phyloP scores from a whole-genome alignment of 345 rosid genomes.

The Citrus australasica region DNA sequence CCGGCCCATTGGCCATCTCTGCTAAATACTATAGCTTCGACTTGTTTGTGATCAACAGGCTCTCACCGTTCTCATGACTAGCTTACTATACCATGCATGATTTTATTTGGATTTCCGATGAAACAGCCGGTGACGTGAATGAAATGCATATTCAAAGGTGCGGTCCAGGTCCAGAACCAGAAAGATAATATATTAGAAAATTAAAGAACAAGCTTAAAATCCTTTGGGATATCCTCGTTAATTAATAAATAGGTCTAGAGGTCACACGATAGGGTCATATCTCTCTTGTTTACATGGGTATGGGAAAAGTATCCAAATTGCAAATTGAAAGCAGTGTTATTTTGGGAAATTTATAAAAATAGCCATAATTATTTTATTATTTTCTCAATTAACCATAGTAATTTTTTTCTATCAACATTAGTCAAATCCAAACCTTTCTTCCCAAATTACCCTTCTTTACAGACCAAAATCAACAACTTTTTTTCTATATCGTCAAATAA shows the following conservation, averaged over 20 bases:
- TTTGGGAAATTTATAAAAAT: no score
- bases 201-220: no score
- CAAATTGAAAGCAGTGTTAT: conserved; percentile 6
- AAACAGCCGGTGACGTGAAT: neutral
- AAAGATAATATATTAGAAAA: no score
- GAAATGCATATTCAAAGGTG: neutral
- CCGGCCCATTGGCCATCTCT: rapidly evolving
- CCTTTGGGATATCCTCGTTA: no score
- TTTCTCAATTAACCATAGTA: no score
- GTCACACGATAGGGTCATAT: conserved; percentile 5
- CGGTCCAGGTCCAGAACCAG: neutral
- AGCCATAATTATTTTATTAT: no score
- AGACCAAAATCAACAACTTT: no score
- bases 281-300: conserved; percentile 8
- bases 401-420: no score
- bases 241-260: neutral
- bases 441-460: no score
- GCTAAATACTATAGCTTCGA: neutral
- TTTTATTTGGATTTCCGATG: neutral
- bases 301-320: conserved; percentile 2
- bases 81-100: neutral
- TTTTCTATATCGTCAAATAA: no score
- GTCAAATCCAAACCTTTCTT: no score
- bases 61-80: neutral
- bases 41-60: neutral